These are phyloP conservation scores for Boletellus deceptivus DNA, from an alignment of 1,284 basidiomycete species.

Conservation along the genomic window DNA sequence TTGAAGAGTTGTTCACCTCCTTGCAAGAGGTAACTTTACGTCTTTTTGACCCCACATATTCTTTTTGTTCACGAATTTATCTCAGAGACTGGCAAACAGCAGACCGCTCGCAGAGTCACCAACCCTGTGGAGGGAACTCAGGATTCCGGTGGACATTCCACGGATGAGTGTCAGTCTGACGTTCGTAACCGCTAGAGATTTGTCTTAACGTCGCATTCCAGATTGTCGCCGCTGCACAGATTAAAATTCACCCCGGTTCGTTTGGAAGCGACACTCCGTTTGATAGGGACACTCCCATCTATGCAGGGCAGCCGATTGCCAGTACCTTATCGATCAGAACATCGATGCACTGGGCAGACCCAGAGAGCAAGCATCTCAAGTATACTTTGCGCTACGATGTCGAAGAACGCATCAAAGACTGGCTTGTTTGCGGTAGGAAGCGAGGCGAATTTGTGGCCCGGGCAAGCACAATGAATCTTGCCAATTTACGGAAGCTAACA, in stretches of 20 bases:
- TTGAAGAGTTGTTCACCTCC: constrained; percentile 37
- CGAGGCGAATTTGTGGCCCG: constrained; percentile 72
- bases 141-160: constrained; percentile 81
- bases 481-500: neutral
- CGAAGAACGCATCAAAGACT: constrained; percentile 72
- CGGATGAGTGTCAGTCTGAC: constrained; percentile 62
- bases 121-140: constrained; percentile 61
- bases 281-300: constrained; percentile 45
- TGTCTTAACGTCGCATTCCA: constrained; percentile 29
- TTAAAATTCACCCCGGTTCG: constrained; percentile 46
- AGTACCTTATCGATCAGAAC: constrained; percentile 62
- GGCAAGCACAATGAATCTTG: constrained; percentile 38
- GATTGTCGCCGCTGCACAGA: constrained; percentile 70
- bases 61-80: neutral
- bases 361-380: constrained; percentile 40
- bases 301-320: constrained; percentile 77
- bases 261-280: constrained; percentile 23
- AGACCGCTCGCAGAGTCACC: constrained; percentile 8
- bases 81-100: constrained; percentile 25
- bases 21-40: constrained; percentile 40
- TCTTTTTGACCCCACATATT: neutral
- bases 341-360: constrained; percentile 70
- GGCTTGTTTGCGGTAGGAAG: constrained; percentile 80
- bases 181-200: constrained; percentile 1
- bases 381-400: constrained; percentile 73